These are phyloP conservation scores for Diplodia sapinea DNA, from an alignment of 2,329 filamentous ascomycete genomes.

Conservation along the genomic window DNA sequence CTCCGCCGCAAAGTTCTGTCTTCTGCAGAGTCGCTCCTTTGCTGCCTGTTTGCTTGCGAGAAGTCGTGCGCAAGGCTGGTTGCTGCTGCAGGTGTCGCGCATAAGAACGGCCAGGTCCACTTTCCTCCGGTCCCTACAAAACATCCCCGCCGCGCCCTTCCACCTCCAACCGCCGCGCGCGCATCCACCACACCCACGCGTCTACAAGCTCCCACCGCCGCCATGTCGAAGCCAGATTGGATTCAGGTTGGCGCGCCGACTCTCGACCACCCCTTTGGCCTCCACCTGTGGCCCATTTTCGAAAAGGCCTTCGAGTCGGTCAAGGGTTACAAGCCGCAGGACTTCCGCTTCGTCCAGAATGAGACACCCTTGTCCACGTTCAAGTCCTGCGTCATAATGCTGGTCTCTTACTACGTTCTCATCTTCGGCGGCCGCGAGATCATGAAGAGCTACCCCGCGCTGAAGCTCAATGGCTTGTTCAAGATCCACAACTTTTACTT, in stretches of 20 bases:
- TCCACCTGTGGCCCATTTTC: slow-evolving; percentile 94
- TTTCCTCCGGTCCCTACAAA: slow-evolving; percentile 12
- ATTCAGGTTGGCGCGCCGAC: slow-evolving; percentile 68
- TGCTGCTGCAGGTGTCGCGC: slow-evolving; percentile 19
- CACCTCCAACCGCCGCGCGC: slow-evolving; percentile 24
- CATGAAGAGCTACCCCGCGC: slow-evolving; percentile 84
- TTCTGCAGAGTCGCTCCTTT: slow-evolving; percentile 21
- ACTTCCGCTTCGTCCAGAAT: slow-evolving; percentile 83
- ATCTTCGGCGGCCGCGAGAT: slow-evolving; percentile 91
- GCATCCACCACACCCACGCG: slow-evolving; percentile 24
- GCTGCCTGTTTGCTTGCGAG: slow-evolving; percentile 7
- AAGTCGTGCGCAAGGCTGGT: slow-evolving; percentile 16
- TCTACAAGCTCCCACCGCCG: slow-evolving; percentile 36
- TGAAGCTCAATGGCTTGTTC: slow-evolving; percentile 88
- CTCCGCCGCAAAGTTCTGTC: slow-evolving; percentile 26
- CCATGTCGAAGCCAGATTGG: slow-evolving; percentile 61
- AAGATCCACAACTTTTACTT: slow-evolving; percentile 97
- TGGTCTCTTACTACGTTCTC: slow-evolving; percentile 87
- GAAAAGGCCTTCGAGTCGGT: slow-evolving; percentile 79
- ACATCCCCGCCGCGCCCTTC: slow-evolving; percentile 13
- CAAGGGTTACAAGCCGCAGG: slow-evolving; percentile 79
- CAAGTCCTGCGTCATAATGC: slow-evolving; percentile 78
- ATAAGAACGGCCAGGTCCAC: slow-evolving; percentile 19
- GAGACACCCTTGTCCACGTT: slow-evolving; percentile 89
- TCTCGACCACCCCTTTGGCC: slow-evolving; percentile 88